These are phyloP conservation scores for Cladophialophora chaetospira DNA, from an alignment of 2,329 filamentous ascomycete genomes.

Conservation along the genomic window DNA sequence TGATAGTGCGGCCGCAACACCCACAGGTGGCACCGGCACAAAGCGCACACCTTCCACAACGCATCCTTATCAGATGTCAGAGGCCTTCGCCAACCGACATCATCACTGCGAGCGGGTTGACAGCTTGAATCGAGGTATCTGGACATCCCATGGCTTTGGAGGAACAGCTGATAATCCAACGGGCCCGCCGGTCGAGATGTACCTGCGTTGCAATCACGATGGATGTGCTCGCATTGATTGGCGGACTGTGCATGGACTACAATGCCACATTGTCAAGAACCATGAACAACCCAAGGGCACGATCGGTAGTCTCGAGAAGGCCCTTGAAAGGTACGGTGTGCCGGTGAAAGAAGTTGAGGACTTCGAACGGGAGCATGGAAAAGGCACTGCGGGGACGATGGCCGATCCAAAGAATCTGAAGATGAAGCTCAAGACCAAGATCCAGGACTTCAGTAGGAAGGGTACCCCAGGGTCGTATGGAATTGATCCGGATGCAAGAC, in stretches of 20 bases:
- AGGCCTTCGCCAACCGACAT: constrained; percentile 35
- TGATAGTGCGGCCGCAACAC: constrained; percentile 2
- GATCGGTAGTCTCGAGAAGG: constrained; percentile 34
- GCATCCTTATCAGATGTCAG: constrained; percentile 35
- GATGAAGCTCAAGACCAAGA: constrained; percentile 30
- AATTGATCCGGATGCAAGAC: constrained; percentile 26
- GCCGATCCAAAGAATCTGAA: constrained; percentile 34
- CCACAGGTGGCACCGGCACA: constrained; percentile 7
- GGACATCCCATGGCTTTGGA: constrained; percentile 32
- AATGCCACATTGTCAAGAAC: constrained; percentile 35
- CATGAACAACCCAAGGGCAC: constrained; percentile 34
- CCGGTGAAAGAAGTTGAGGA: constrained; percentile 33
- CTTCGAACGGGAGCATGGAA: constrained; percentile 29
- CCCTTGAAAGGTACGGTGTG: constrained; percentile 32
- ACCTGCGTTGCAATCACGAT: constrained; percentile 34
- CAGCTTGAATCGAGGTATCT: constrained; percentile 32
- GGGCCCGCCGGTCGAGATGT: constrained; percentile 31
- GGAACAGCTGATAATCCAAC: constrained; percentile 32
- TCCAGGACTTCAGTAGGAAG: constrained; percentile 12
- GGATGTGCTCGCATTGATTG: constrained; percentile 34
- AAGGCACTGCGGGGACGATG: constrained; percentile 32
- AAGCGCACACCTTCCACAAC: constrained; percentile 34
- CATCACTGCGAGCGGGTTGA: constrained; percentile 34
- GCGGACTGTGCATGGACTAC: constrained; percentile 34
- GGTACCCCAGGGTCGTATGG: constrained; percentile 20